Conservation (phyloP, 495 filamentous ascomycete genomes). For the Amphirosellinia nigrospora region DNA sequence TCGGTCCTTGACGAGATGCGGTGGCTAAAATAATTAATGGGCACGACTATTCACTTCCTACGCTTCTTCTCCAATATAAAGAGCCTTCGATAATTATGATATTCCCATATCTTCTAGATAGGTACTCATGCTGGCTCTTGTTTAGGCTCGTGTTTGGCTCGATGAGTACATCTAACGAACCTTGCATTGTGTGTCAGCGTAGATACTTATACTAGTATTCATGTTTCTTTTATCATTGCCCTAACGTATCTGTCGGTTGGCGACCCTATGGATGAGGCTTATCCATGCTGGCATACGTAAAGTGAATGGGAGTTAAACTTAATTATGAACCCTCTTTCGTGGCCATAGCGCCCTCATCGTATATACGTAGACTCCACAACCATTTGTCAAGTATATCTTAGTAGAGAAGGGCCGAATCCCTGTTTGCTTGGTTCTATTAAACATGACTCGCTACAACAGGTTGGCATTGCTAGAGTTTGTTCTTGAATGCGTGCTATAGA, state of each 20-base stretch:
- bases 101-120: neutral
- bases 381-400: neutral
- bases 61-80: neutral
- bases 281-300: neutral
- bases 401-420: neutral
- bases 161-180: neutral
- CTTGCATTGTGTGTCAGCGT: neutral
- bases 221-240: neutral
- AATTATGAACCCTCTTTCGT: neutral
- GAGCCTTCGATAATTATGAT: neutral
- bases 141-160: too few species aligned
- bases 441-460: neutral
- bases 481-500: neutral
- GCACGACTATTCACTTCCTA: neutral
- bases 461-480: neutral
- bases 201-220: neutral
- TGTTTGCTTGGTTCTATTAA: neutral
- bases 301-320: neutral
- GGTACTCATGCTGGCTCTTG: neutral
- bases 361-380: too few species aligned
- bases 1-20: neutral
- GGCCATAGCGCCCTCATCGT: neutral
- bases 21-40: neutral
- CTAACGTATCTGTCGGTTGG: neutral
- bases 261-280: neutral